Conservation (phyloP, 768 basidiomycete genomes). For the Amanita molliuscula region DNA sequence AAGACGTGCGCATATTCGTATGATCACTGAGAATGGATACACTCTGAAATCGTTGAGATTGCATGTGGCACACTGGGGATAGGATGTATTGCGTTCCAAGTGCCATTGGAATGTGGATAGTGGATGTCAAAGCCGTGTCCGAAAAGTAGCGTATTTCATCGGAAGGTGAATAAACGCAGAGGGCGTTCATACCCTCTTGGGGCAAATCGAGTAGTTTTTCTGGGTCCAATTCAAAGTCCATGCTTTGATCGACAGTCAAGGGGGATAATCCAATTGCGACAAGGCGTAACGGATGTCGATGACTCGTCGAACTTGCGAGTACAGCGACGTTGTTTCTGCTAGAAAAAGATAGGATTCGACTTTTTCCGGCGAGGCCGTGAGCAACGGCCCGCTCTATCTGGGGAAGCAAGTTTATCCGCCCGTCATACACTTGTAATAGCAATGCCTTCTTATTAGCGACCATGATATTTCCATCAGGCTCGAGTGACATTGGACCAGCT, state of each 20-base stretch:
- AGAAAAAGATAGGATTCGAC: neutral
- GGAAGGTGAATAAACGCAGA: neutral
- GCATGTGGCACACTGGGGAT: neutral
- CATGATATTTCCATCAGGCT: neutral
- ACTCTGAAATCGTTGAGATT: constrained; percentile 2
- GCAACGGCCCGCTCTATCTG: neutral
- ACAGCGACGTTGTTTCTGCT: neutral
- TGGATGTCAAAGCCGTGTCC: neutral
- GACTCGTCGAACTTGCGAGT: neutral
- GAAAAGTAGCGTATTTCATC: neutral
- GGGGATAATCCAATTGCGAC: neutral
- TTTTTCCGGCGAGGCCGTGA: neutral
- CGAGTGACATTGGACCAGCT: neutral
- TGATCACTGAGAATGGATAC: constrained; percentile 25
- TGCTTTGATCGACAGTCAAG: neutral
- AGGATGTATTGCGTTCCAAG: constrained; percentile 4
- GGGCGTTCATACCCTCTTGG: neutral
- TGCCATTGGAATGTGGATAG: neutral
- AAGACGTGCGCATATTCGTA: constrained; percentile 8
- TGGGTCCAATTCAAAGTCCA: neutral
- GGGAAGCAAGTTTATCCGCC: neutral
- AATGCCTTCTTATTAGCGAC: neutral
- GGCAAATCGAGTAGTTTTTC: neutral
- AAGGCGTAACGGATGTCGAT: neutral
- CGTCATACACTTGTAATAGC: constrained; percentile 1